Evolutionary conservation across 139 green algal genomes (phyloP).

Genomic region (Zygnema circumcarinatum): DNA sequence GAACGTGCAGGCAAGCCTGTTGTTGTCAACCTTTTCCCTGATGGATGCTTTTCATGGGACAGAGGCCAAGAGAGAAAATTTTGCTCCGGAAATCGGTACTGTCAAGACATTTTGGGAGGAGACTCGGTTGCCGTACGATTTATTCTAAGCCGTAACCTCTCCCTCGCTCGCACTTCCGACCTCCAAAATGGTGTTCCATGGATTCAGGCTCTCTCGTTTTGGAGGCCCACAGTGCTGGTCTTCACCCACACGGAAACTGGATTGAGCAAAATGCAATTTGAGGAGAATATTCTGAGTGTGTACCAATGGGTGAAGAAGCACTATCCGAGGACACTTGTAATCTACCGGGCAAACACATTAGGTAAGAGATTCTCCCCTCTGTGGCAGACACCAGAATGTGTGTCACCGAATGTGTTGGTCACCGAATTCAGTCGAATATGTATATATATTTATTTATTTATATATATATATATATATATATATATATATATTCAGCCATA

Average conservation of each 20-base stretch:
- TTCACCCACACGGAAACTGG: not conserved
- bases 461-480: constrained; percentile 11
- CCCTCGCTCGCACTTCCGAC: not conserved
- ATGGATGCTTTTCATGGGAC: not conserved
- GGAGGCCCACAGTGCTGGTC: not conserved
- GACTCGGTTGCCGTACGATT: not conserved
- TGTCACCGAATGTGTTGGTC: not conserved
- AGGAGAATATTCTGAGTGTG: not conserved
- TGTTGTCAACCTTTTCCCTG: not conserved
- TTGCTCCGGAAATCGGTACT: not conserved
- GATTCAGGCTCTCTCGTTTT: not conserved
- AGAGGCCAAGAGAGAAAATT: not conserved
- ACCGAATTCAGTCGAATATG: not conserved
- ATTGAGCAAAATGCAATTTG: not conserved
- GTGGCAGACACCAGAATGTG: not conserved
- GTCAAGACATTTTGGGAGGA: not conserved
- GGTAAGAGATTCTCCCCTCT: not conserved
- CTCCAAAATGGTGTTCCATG: not conserved
- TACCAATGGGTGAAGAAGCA: not conserved
- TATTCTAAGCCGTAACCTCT: not conserved
- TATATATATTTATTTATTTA: constrained; percentile 1
- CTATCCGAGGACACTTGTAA: not conserved
- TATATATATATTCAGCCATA: not conserved
- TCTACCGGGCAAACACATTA: too few species aligned
- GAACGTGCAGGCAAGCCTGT: not conserved